These are phyloP conservation scores for Cucumis cinereus DNA, from an alignment of 306 rosid species.

Conservation along the genomic window DNA sequence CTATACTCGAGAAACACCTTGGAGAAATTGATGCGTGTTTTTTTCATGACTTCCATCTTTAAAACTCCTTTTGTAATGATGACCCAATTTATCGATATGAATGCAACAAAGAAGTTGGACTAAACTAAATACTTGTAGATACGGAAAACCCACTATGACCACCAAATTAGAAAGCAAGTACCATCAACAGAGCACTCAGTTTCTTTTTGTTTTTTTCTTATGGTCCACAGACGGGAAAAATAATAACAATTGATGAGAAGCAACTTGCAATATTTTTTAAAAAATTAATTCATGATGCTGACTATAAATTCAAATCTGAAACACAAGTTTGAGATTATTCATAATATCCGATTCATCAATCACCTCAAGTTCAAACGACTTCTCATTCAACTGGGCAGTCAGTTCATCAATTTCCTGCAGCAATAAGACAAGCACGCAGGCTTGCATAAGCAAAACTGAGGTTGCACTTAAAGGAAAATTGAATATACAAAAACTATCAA, in stretches of 20 bases:
- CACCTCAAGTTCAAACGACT: constrained; percentile 96
- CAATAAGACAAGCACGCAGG: constrained; percentile 20
- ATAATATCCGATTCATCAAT: not conserved
- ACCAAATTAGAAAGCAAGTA: not conserved
- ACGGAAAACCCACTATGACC: not conserved
- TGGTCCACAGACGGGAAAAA: not conserved
- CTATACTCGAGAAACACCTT: not conserved
- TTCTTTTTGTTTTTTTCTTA: not conserved
- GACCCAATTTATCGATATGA: not conserved
- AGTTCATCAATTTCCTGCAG: constrained; percentile 67
- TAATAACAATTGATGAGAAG: not conserved
- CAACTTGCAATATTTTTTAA: not conserved
- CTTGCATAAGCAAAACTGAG: not conserved
- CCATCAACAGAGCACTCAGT: not conserved
- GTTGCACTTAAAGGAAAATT: not conserved
- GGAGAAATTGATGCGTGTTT: not conserved
- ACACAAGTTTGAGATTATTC: constrained; percentile 12
- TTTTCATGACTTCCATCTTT: not conserved
- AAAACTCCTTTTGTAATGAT: not conserved
- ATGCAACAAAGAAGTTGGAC: not conserved
- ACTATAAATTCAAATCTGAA: not conserved
- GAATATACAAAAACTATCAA: constrained; percentile 16
- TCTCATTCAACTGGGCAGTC: constrained; percentile 72
- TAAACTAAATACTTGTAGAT: not conserved
- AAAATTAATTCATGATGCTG: not conserved